Conservation (phyloP, 805 yeast species). For the Candida verbasci region DNA sequence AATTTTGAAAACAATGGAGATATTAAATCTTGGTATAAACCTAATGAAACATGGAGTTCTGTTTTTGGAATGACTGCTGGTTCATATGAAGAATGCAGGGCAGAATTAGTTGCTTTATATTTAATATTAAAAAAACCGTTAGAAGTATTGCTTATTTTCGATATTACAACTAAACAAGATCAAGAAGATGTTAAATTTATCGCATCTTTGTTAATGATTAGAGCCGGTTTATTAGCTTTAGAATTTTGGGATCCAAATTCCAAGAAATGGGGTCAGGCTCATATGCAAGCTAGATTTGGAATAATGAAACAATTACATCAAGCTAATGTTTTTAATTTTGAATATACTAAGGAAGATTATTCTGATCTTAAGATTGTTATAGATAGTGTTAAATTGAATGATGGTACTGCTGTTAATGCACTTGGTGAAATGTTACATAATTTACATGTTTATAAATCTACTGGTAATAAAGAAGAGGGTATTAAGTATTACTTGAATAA, state of each 20-base stretch:
- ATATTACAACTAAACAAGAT: slow-evolving; percentile 50
- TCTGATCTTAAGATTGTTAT: slow-evolving; percentile 59
- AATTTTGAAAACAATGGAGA: slow-evolving; percentile 66
- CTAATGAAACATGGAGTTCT: slow-evolving; percentile 89
- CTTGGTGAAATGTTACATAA: slow-evolving; percentile 66
- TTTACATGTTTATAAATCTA: slow-evolving; percentile 74
- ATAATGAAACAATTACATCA: slow-evolving; percentile 71
- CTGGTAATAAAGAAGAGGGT: slow-evolving; percentile 69
- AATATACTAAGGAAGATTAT: slow-evolving; percentile 41
- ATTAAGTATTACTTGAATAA: slow-evolving; percentile 57
- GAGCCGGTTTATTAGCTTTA: slow-evolving; percentile 80
- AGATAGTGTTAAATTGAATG: slow-evolving; percentile 56
- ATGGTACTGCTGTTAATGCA: slow-evolving; percentile 60
- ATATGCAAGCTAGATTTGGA: slow-evolving; percentile 89
- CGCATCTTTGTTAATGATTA: slow-evolving; percentile 76
- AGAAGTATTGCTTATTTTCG: slow-evolving; percentile 70
- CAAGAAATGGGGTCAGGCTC: slow-evolving; percentile 90
- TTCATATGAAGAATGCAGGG: slow-evolving; percentile 89
- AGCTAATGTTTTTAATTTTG: slow-evolving; percentile 60
- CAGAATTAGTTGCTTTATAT: slow-evolving; percentile 84
- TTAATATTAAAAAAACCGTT: slow-evolving; percentile 58
- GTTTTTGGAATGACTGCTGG: slow-evolving; percentile 80
- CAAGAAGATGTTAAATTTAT: slow-evolving; percentile 62
- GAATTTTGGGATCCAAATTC: slow-evolving; percentile 85
- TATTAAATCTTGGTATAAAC: slow-evolving; percentile 73